These are phyloP conservation scores for Tylopilus orsonianus DNA, from an alignment of 1,284 basidiomycete genomes.

Conservation along the genomic window DNA sequence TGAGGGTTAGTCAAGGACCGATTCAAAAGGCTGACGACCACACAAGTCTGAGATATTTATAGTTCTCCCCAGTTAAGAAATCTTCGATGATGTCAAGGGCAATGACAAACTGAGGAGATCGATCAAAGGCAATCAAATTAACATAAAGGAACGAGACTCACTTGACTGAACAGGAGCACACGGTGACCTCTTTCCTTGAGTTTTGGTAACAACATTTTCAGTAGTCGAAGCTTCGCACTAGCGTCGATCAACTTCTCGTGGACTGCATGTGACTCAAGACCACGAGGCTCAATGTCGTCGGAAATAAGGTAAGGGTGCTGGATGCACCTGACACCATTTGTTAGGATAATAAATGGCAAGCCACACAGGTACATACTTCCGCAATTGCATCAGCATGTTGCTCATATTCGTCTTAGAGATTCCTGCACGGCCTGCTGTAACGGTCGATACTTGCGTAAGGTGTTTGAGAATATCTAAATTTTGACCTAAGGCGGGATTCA, in stretches of 20 bases:
- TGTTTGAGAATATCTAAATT: conserved; percentile 66
- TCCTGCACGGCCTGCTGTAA: conserved; percentile 33
- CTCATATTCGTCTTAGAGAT: conserved; percentile 57
- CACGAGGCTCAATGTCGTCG: conserved; percentile 77
- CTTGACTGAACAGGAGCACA: conserved; percentile 97
- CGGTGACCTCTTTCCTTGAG: conserved; percentile 90
- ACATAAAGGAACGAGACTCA: conserved; percentile 38
- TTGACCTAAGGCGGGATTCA: conserved; percentile 47
- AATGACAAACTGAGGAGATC: conserved; percentile 80
- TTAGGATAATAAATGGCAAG: conserved; percentile 3
- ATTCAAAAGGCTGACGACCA: conserved; percentile 29
- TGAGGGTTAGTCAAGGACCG: background rate
- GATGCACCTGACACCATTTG: conserved; percentile 54
- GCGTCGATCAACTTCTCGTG: conserved; percentile 83
- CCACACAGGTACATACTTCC: conserved; percentile 57
- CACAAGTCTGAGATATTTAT: conserved; percentile 88
- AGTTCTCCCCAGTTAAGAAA: conserved; percentile 87
- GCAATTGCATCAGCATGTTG: conserved; percentile 84
- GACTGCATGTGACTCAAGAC: conserved; percentile 56
- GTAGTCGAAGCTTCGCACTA: conserved; percentile 84
- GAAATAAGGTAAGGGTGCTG: conserved; percentile 92
- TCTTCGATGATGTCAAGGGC: conserved; percentile 91
- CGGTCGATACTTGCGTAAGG: conserved; percentile 45
- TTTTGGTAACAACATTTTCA: conserved; percentile 83
- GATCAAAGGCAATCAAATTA: background rate